Percentiles rank a stretch among this genome's conserved stretches.
Conservation (phyloP, 371 early-diverging fungal species). For the Chytridium lagenaria region DNA sequence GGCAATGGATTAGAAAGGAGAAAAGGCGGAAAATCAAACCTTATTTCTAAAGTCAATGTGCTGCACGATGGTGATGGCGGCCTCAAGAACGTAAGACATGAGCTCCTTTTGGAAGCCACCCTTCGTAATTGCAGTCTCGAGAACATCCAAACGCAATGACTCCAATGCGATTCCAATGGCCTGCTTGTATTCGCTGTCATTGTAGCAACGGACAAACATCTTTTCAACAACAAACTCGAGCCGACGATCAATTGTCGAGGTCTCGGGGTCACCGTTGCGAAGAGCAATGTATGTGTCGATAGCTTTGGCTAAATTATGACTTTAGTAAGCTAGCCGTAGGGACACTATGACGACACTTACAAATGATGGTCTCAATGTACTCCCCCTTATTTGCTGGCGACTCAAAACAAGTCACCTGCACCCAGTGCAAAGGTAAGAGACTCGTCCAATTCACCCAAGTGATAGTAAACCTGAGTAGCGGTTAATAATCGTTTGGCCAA, state of each 20-base stretch:
- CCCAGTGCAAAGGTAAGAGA: constrained; percentile 94
- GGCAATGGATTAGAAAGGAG: not conserved
- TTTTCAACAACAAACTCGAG: constrained; percentile 89
- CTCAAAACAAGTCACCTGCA: constrained; percentile 90
- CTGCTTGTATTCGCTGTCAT: constrained; percentile 86
- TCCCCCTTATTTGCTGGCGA: constrained; percentile 66
- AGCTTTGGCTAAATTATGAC: constrained; percentile 58
- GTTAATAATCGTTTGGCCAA: not conserved
- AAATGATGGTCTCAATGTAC: constrained; percentile 92
- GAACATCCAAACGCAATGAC: constrained; percentile 84
- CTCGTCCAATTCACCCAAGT: constrained; percentile 94
- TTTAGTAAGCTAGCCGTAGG: no score
- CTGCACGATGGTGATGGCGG: constrained; percentile 78
- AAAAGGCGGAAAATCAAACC: constrained; percentile 36
- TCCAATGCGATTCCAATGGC: constrained; percentile 96
- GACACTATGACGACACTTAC: constrained; percentile 55
- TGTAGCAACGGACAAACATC: constrained; percentile 91
- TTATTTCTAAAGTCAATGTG: constrained; percentile 83
- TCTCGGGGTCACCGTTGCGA: constrained; percentile 54
- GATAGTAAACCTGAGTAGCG: constrained; percentile 78
- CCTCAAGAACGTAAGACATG: constrained; percentile 83
- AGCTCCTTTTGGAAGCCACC: constrained; percentile 67
- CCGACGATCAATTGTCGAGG: constrained; percentile 70
- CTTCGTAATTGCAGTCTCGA: constrained; percentile 78
- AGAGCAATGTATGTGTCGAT: constrained; percentile 92